Evolutionary conservation across 2,329 filamentous ascomycete genomes (phyloP).

Genomic region (Aureobasidium sp.): DNA sequence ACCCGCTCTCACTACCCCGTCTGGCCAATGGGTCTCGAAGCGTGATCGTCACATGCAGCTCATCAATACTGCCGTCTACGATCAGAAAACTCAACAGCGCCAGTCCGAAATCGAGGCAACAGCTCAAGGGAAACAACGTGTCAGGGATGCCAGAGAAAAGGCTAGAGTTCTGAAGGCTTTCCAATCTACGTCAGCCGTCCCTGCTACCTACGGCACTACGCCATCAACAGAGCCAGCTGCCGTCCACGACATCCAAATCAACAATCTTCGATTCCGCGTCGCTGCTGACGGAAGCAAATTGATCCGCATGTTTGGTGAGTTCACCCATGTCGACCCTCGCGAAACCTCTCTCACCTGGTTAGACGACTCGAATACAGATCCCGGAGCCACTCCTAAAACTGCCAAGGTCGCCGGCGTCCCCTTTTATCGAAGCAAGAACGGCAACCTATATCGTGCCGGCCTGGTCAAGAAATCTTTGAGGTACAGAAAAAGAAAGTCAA

Average conservation of each 20-base stretch:
- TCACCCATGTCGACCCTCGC: background rate
- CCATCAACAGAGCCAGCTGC: slow-evolving; percentile 15
- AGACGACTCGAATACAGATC: slow-evolving; percentile 22
- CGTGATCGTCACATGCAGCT: slow-evolving; percentile 47
- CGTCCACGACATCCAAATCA: slow-evolving; percentile 56
- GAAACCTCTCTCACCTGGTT: slow-evolving; percentile 18
- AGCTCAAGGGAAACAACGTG: slow-evolving; percentile 49
- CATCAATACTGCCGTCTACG: slow-evolving; percentile 72
- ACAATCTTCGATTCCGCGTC: slow-evolving; percentile 68
- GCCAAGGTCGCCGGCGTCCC: slow-evolving; percentile 67
- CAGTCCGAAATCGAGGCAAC: slow-evolving; percentile 67
- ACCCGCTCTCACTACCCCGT: background rate
- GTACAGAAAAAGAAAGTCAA: slow-evolving; percentile 6
- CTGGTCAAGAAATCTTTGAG: slow-evolving; percentile 55
- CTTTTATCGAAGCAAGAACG: slow-evolving; percentile 79
- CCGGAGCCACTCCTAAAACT: slow-evolving; percentile 61
- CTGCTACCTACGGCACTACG: slow-evolving; percentile 13
- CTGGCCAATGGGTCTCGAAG: slow-evolving; percentile 16
- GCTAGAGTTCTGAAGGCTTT: slow-evolving; percentile 48
- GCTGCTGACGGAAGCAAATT: slow-evolving; percentile 76
- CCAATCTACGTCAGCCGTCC: slow-evolving; percentile 16
- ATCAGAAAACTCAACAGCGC: slow-evolving; percentile 63
- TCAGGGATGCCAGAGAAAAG: slow-evolving; percentile 53
- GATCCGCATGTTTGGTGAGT: slow-evolving; percentile 62
- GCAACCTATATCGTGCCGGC: slow-evolving; percentile 69